Evolutionary conservation across 2,329 filamentous ascomycete species (phyloP).

Genomic region (Aureobasidium musti): DNA sequence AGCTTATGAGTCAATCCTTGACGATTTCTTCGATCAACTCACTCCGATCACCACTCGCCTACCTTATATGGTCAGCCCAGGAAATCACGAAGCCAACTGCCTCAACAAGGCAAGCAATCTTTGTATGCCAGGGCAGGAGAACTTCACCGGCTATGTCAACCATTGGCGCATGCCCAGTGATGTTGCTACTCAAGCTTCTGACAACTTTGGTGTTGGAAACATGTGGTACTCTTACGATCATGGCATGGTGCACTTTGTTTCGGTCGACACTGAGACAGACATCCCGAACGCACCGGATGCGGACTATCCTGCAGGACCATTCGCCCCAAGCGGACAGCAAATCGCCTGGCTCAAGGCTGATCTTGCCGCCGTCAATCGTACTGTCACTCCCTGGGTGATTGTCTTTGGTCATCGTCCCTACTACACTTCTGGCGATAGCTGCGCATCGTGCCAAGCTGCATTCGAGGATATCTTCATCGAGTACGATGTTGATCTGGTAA

Average conservation of each 20-base stretch:
- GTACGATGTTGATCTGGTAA: not conserved
- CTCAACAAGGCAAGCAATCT: not conserved
- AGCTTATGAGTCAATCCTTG: not conserved
- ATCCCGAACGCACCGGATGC: not conserved
- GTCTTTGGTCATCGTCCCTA: not conserved
- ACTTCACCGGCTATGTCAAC: not conserved
- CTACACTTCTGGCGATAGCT: not conserved
- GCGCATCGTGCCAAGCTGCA: not conserved
- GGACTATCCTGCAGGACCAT: not conserved
- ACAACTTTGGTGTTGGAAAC: not conserved
- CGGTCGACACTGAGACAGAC: not conserved
- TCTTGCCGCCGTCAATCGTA: not conserved
- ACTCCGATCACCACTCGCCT: not conserved
- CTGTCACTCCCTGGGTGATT: not conserved
- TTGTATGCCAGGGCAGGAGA: not conserved
- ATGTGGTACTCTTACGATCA: not conserved
- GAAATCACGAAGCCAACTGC: not conserved
- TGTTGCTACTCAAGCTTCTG: not conserved
- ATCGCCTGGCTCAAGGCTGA: not conserved
- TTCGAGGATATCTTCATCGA: not conserved
- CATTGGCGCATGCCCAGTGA: not conserved
- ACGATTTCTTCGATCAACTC: not conserved
- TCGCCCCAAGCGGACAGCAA: not conserved
- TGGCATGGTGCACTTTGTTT: not conserved
- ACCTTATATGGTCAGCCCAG: not conserved